Conservation (phyloP, 441 rosid species). For the Euphorbia schlechtendalii region DNA sequence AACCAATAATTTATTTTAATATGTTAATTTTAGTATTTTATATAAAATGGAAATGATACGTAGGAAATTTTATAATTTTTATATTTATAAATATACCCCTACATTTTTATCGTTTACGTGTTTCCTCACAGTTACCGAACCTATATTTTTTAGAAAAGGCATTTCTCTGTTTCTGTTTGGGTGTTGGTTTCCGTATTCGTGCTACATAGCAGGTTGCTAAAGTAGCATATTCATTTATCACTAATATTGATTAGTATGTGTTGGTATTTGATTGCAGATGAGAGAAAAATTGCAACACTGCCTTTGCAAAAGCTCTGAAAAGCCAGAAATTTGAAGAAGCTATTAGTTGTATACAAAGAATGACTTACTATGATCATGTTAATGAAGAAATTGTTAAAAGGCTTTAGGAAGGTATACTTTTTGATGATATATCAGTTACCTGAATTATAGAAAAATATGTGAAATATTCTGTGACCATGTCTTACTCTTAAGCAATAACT, state of each 20-base stretch:
- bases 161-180: no score
- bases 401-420: conserved; percentile 41
- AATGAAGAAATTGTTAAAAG: conserved; percentile 75
- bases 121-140: no score
- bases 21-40: no score
- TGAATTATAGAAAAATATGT: neutral
- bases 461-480: neutral
- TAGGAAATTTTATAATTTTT: no score
- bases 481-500: neutral
- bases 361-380: conserved; percentile 80
- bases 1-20: no score
- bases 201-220: neutral
- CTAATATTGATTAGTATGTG: neutral
- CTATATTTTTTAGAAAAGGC: no score
- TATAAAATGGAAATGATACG: no score
- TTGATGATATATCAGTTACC: no score
- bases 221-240: neutral
- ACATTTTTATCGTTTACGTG: no score
- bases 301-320: conserved; percentile 54
- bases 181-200: no score
- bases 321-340: conserved; percentile 64
- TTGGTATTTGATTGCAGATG: conserved; percentile 38
- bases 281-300: conserved; percentile 58
- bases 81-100: no score
- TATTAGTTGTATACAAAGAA: conserved; percentile 55